Evolutionary conservation across 2,329 filamentous ascomycete species (phyloP).

Genomic region (Colletotrichum spaethianum): DNA sequence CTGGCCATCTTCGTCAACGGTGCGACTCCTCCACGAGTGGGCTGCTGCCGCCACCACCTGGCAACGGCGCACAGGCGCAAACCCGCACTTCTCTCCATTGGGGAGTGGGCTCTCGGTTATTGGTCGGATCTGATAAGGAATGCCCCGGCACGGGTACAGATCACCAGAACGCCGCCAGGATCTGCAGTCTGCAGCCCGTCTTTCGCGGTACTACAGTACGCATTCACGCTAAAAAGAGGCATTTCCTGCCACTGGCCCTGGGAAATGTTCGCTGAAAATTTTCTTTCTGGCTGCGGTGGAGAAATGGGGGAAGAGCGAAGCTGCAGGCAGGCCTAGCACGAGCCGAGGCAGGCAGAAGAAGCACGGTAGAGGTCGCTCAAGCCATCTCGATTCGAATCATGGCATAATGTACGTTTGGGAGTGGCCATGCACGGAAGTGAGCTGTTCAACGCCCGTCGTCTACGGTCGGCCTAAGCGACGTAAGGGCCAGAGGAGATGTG

Average conservation of each 20-base stretch:
- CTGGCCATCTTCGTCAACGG: neutral
- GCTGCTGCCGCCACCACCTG: neutral
- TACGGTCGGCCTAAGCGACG: neutral
- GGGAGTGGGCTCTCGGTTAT: conserved; percentile 29
- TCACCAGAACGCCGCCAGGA: conserved; percentile 22
- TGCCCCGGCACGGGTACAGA: conserved; percentile 21
- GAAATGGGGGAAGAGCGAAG: conserved; percentile 4
- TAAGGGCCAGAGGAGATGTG: neutral
- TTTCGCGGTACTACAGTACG: neutral
- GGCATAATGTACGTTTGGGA: neutral
- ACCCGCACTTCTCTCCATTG: neutral
- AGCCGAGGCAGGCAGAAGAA: conserved; percentile 25
- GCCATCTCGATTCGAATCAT: neutral
- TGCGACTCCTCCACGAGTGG: neutral
- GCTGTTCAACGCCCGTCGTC: neutral
- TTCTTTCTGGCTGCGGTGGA: conserved; percentile 13
- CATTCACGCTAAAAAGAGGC: conserved; percentile 28
- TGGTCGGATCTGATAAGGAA: conserved; percentile 41
- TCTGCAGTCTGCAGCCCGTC: conserved; percentile 4
- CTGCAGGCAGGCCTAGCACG: conserved; percentile 16
- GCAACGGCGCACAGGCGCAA: neutral
- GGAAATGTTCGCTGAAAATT: conserved; percentile 22
- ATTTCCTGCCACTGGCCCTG: conserved; percentile 25
- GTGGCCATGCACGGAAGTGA: neutral
- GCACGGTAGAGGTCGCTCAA: neutral